Percentiles rank a stretch among this genome's conserved stretches.
Conservation (phyloP, 768 basidiomycete genomes). For the Asterophora lycoperdoides region DNA sequence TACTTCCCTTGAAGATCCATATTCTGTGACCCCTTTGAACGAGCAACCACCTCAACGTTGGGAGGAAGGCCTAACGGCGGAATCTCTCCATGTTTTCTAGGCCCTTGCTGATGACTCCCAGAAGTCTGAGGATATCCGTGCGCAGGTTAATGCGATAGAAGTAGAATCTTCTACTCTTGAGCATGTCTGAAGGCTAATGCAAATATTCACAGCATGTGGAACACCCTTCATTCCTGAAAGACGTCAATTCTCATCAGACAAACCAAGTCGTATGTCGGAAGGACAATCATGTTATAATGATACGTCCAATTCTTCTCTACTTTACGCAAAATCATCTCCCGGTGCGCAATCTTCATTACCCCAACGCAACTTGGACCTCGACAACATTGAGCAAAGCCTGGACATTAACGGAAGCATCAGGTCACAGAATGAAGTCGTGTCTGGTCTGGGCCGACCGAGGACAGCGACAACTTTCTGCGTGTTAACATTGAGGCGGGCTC, state of each 20-base stretch:
- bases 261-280: not conserved
- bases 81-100: not conserved
- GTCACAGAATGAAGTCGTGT: slow-evolving; percentile 46
- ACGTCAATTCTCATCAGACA: not conserved
- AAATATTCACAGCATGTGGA: not conserved
- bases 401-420: not conserved
- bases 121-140: not conserved
- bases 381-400: not conserved
- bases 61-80: not conserved
- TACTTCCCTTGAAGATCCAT: slow-evolving; percentile 6
- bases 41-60: not conserved
- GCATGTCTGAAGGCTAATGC: not conserved
- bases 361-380: not conserved
- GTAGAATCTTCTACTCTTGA: not conserved
- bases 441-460: too few relatives aligned
- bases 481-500: too few relatives aligned
- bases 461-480: too few relatives aligned
- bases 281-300: not conserved
- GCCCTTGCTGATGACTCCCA: not conserved
- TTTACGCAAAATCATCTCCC: slow-evolving; percentile 11
- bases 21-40: not conserved
- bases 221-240: not conserved
- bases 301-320: not conserved
- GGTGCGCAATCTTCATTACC: slow-evolving; percentile 7
- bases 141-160: not conserved